Percentiles rank a stretch among this genome's conserved stretches.
Conservation (phyloP, 2,329 filamentous ascomycete species). For the Exophiala dermatitidis region DNA sequence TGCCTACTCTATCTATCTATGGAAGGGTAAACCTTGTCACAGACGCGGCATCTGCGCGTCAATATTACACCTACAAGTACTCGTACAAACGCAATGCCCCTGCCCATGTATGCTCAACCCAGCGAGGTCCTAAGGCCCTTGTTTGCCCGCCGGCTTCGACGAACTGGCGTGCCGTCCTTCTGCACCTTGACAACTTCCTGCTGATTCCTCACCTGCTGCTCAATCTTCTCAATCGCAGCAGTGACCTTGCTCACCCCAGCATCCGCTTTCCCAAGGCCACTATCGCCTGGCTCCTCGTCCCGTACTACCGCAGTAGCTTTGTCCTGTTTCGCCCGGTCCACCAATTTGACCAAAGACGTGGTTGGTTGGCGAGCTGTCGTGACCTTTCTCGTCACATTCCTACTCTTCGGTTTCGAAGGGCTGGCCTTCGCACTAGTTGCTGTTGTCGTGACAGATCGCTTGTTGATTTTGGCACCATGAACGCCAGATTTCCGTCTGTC, state of each 20-base stretch:
- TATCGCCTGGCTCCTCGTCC: background rate
- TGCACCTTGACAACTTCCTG: conserved; percentile 6
- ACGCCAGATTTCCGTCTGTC: conserved; percentile 15
- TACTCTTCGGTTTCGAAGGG: conserved; percentile 14
- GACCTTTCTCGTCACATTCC: conserved; percentile 12
- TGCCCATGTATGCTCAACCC: background rate
- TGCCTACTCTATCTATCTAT: too few species aligned
- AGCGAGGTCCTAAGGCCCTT: conserved; percentile 15
- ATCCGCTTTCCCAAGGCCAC: background rate
- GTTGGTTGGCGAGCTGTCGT: conserved; percentile 7
- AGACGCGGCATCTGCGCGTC: too few species aligned
- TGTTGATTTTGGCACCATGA: conserved; percentile 18
- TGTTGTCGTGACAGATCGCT: conserved; percentile 14
- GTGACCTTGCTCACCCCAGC: conserved; percentile 6
- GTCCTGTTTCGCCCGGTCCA: conserved; percentile 9
- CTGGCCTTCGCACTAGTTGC: background rate
- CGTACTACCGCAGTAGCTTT: background rate
- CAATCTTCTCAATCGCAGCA: conserved; percentile 10
- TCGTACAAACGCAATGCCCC: background rate
- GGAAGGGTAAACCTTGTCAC: too few species aligned
- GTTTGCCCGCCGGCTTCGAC: conserved; percentile 15
- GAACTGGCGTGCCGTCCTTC: conserved; percentile 18
- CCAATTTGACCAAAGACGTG: conserved; percentile 9
- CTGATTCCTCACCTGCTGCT: conserved; percentile 7
- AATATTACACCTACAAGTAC: background rate